phyloP scores from a whole-genome alignment of 345 rosid species.

The Trapa bicornis region DNA sequence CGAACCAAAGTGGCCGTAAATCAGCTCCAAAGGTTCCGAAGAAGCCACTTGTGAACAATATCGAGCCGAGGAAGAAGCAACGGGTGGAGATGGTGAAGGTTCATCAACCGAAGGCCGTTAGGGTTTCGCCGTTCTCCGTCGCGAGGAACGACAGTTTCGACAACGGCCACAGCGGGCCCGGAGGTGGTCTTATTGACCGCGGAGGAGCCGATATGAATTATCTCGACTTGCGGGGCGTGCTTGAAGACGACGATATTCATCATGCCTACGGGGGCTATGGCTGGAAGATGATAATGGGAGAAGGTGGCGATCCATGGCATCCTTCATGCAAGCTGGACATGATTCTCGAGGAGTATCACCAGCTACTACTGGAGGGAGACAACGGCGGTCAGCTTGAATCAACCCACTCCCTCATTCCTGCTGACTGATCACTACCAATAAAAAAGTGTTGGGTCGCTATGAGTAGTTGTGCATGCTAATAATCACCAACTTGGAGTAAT shows the following conservation, averaged over 20 bases:
- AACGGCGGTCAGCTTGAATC: too few relatives aligned
- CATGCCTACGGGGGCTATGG: not conserved
- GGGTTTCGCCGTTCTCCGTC: conserved; percentile 13
- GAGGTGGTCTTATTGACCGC: not conserved
- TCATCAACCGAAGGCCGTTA: conserved; percentile 12
- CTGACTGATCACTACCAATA: not conserved
- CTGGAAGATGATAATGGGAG: not conserved
- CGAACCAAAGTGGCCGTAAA: not conserved
- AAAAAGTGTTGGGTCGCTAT: not conserved
- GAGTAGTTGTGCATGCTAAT: not conserved
- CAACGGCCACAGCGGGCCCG: not conserved
- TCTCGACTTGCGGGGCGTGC: not conserved
- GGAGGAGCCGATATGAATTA: not conserved
- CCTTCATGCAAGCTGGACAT: not conserved
- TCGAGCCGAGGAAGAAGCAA: not conserved
- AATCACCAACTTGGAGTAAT: not conserved
- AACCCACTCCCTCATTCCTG: too few relatives aligned
- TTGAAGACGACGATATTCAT: not conserved
- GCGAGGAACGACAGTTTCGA: not conserved
- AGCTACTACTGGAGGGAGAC: not conserved
- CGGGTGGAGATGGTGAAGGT: conserved; percentile 10
- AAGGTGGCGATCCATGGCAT: not conserved
- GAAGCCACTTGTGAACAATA: not conserved
- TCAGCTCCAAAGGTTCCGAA: not conserved
- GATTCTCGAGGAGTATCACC: conserved; percentile 9